A percentile compares a stretch with the other conserved stretches of the same genome.
Evolutionary conservation across 768 basidiomycete genomes (phyloP).

Genomic region (Amanita thiersii): DNA sequence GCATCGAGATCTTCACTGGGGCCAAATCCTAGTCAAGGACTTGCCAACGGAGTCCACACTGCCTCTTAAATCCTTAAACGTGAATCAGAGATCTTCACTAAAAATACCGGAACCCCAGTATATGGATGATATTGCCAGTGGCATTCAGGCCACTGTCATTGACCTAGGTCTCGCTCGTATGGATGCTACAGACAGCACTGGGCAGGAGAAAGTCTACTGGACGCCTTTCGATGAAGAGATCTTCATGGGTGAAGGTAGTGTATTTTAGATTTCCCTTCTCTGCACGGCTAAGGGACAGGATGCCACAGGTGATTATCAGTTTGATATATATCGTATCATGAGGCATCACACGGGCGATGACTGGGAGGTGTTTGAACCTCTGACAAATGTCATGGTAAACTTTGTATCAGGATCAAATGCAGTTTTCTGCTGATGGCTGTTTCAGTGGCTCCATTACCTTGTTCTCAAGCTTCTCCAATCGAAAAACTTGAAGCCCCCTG

Average conservation of each 20-base stretch:
- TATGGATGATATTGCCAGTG: slow-evolving; percentile 64
- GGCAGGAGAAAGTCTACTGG: slow-evolving; percentile 50
- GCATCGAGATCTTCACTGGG: slow-evolving; percentile 99
- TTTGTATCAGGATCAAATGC: background rate
- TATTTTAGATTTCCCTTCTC: background rate
- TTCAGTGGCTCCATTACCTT: slow-evolving; percentile 90
- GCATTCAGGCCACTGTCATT: slow-evolving; percentile 79
- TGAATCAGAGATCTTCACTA: slow-evolving; percentile 22
- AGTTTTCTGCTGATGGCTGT: slow-evolving; percentile 9
- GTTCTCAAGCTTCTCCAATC: slow-evolving; percentile 59
- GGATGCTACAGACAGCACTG: slow-evolving; percentile 43
- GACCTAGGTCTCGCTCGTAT: slow-evolving; percentile 92
- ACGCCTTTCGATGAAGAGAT: slow-evolving; percentile 83
- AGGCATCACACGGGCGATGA: slow-evolving; percentile 41
- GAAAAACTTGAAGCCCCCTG: slow-evolving; percentile 59
- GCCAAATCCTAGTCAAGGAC: slow-evolving; percentile 83
- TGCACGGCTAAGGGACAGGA: slow-evolving; percentile 4
- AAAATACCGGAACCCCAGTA: slow-evolving; percentile 19
- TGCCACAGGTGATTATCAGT: slow-evolving; percentile 77
- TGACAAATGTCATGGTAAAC: slow-evolving; percentile 87
- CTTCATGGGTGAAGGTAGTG: slow-evolving; percentile 82
- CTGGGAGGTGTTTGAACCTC: slow-evolving; percentile 75
- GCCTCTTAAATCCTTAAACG: slow-evolving; percentile 25
- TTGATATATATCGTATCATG: slow-evolving; percentile 93
- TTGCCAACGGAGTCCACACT: slow-evolving; percentile 20